Base-by-base conservation (phyloP, 768 basidiomycete genomes). In the Atractiella rhizophila region DNA sequence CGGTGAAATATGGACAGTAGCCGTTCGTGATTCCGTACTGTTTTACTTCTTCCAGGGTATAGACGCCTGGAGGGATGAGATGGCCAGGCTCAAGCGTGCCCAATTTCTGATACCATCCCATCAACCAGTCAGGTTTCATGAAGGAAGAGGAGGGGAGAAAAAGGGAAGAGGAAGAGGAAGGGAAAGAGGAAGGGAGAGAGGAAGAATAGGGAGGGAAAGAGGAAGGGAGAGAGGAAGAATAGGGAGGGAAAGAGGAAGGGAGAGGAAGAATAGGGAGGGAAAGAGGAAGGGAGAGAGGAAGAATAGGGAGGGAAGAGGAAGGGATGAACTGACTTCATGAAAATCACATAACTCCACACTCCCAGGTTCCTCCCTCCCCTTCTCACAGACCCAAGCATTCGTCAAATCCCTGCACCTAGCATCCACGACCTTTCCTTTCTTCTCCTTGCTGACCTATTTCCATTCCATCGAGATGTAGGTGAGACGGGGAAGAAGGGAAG, bases 381-480 rank as follows among this genome's bases (percentile, higher is more conserved):
- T 79, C 60, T 82, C 76, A 55, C 77, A 79, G 2, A 63, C 73
- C 6, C 70, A 71, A 18, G 83, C 63, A 52, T 77, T 82, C 9
- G 91, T 96, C 42, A 98, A 64, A 59, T 98, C 91, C 42, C 91
- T 67, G 66, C 91, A 98, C 43, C 82, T 69, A 12, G 88, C 88
- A 63, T 98, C 91, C 23, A 98, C 86, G 0, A 86, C 72, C 55
- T 78, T 85, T 4, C 91, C 91, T 59, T 96, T 98, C 67, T 96
- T 98, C 64, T 96, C 91, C 56, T 80, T 86, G 19, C 80, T 72
- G 4, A 94, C 81, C 85, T 91, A 49, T 6, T 4, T 9, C 9
- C 6, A 7, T 16, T 28, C 9, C 36, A 39, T 28, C 10, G 4
- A 24, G 10, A 23, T 4, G 18, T 19, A 10, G 13, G 7, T 10